These are phyloP conservation scores for Pseudogymnoascus sp. DNA, from an alignment of 2,329 filamentous ascomycete genomes.

Conservation along the genomic window DNA sequence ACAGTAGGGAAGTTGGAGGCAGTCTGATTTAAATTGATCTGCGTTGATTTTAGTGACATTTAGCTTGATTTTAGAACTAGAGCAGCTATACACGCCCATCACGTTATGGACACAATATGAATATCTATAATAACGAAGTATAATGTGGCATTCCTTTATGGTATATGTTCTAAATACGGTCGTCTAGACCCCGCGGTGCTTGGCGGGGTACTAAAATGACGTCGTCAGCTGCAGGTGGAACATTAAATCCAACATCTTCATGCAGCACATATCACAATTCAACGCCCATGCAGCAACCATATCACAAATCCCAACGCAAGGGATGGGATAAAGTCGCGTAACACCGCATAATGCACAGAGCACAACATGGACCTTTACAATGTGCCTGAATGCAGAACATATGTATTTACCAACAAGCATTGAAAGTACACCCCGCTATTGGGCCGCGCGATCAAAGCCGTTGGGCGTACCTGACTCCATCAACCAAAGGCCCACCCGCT, in stretches of 20 bases:
- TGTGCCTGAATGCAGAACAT: neutral
- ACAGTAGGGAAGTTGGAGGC: neutral
- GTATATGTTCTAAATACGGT: neutral
- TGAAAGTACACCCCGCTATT: neutral
- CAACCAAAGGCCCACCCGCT: neutral
- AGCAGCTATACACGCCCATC: neutral
- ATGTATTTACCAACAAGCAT: neutral
- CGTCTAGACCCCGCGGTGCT: neutral
- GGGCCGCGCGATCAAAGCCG: neutral
- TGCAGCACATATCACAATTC: too few relatives aligned
- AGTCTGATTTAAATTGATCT: neutral
- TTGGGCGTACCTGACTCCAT: neutral
- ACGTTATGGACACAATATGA: neutral
- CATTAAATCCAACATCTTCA: neutral
- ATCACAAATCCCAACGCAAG: neutral
- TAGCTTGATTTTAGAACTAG: neutral
- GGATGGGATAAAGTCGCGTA: neutral
- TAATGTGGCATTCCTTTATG: neutral
- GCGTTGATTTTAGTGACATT: neutral
- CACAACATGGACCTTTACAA: neutral
- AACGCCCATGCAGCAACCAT: neutral
- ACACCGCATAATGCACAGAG: neutral
- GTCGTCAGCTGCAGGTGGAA: neutral
- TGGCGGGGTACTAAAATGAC: neutral
- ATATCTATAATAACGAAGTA: neutral